These are phyloP conservation scores for Hibiscus mutabilis DNA, from an alignment of 345 rosid genomes.

Conservation along the genomic window DNA sequence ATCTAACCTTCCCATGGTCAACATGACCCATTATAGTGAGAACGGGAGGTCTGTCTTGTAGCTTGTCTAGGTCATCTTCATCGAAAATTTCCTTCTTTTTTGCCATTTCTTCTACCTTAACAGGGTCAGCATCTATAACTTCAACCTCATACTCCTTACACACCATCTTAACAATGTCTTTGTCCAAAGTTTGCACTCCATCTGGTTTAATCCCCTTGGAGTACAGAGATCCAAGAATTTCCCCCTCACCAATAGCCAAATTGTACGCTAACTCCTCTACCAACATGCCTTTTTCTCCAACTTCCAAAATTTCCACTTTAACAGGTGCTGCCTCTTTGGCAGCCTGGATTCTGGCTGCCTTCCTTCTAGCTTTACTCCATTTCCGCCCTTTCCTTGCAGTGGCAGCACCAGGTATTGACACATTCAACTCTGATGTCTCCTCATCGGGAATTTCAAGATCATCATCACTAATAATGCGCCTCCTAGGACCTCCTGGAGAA, in stretches of 20 bases:
- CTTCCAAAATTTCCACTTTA: conserved; percentile 90
- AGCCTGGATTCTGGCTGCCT: conserved; percentile 87
- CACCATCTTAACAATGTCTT: conserved; percentile 92
- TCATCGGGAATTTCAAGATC: conserved; percentile 60
- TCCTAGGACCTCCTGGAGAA: conserved; percentile 50
- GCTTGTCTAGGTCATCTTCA: conserved; percentile 84
- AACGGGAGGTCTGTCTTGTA: conserved; percentile 91
- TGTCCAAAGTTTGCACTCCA: conserved; percentile 89
- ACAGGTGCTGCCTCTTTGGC: conserved; percentile 95
- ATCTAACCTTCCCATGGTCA: conserved; percentile 90
- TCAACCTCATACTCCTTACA: conserved; percentile 85
- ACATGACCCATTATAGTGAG: conserved; percentile 99
- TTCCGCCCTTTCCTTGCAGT: conserved; percentile 81
- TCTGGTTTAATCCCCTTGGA: conserved; percentile 93
- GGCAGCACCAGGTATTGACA: conserved; percentile 52
- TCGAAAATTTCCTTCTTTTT: conserved; percentile 74
- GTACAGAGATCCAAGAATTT: conserved; percentile 75
- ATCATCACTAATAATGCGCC: conserved; percentile 44
- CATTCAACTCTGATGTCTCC: conserved; percentile 56
- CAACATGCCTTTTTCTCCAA: conserved; percentile 80
- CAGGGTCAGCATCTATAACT: conserved; percentile 68
- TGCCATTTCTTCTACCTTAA: conserved; percentile 84
- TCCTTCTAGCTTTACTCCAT: conserved; percentile 96
- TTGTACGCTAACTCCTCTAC: conserved; percentile 84
- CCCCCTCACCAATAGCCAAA: conserved; percentile 78